Evolutionary conservation across 2,329 filamentous ascomycete species (phyloP), one percentile per base, ranked within the genome.

Genomic region (Pseudogymnoascus sp.): DNA sequence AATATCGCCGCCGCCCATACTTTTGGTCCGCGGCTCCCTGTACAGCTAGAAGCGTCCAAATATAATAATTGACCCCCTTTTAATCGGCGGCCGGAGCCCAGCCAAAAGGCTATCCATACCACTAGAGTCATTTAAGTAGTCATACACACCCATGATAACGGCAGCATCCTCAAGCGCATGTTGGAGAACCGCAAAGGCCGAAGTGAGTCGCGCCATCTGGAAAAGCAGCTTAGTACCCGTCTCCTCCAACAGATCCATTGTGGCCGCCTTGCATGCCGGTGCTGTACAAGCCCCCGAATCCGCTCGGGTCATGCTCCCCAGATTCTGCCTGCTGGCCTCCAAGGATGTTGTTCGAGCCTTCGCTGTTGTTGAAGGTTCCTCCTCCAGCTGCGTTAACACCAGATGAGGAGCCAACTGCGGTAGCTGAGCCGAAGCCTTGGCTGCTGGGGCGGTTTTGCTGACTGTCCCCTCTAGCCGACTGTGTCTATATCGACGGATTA

Each of bases 381-480:
- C 70, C 66, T 13, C 70, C 65, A 61, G 72, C 44, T 31, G 71
- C 66, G 65, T 70, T 70, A 63, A 66, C 60, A 65, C 72, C 72
- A 65, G 72, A 73, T 67, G 73, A 75, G 65, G 75, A 70, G 25
- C 74, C 75, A 27, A 21, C 38, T 55, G 74, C 68, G 36, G 75
- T 72, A 35, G 76, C 69, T 33, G 76, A 74, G 51, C 79, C 79
- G 66, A 81, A 83, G 10, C 79, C 81, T 69, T 82, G 80, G 67
- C 81, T 83, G 63, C 73, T 74, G n/a, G 81, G 81, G 59, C 81
- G 75, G 64, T 76, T 77, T 65, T 76, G 64, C 58, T 64, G 78
- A 67, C 76, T 77, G 35, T 84, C 81, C 65, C 86, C 86, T 69
- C 88, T 81, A 76, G 89, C 88, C 68, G 91, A 89, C 78, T 94